Percentiles rank a stretch among this genome's conserved stretches.
Conservation (phyloP, 202 grass and related monocot species). For the Bolboschoenoplectus hybrid region DNA sequence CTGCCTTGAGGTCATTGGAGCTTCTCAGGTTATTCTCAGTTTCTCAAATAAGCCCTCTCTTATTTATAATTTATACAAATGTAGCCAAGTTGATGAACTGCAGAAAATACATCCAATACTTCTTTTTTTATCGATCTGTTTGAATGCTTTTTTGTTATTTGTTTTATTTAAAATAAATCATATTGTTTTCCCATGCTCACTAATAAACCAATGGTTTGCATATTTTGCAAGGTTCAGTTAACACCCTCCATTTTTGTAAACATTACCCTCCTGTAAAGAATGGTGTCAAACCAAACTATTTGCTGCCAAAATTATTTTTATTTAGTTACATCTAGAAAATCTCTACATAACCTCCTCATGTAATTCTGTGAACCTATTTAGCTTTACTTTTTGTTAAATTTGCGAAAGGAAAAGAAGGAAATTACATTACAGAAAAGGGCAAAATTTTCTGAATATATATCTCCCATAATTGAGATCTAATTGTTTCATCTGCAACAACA, state of each 20-base stretch:
- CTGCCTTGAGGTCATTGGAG: conserved; percentile 77
- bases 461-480: neutral
- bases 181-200: neutral
- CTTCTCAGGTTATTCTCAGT: conserved; percentile 64
- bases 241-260: neutral
- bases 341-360: neutral
- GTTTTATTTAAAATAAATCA: neutral
- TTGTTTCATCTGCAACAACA: neutral
- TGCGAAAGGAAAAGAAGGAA: neutral
- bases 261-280: neutral
- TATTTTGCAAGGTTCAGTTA: neutral
- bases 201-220: neutral
- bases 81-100: neutral
- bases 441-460: neutral
- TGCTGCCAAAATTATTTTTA: too few species aligned
- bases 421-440: neutral
- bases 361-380: neutral
- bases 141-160: neutral
- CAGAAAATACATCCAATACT: neutral
- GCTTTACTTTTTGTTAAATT: neutral
- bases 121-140: neutral
- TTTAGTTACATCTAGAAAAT: neutral
- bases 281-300: neutral
- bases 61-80: conserved; percentile 20
- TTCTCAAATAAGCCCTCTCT: conserved; percentile 1